These are phyloP conservation scores for Crithidia mellificae DNA, from an alignment of 208 protist species.

Conservation along the genomic window DNA sequence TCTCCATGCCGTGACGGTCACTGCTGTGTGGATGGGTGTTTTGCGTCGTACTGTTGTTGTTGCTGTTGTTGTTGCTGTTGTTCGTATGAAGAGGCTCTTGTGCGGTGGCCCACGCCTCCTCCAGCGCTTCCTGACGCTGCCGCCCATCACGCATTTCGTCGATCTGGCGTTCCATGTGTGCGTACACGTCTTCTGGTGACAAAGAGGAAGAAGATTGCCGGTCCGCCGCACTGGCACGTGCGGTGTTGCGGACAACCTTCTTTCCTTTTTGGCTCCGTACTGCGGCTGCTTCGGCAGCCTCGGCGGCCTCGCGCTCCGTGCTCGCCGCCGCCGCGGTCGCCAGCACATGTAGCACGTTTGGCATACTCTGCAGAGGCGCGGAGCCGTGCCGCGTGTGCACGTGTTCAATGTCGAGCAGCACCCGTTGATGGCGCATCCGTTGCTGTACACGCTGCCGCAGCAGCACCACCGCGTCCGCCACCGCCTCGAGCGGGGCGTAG, in stretches of 20 bases:
- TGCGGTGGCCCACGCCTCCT: not conserved
- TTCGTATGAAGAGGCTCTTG: not conserved
- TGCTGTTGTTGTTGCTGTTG: not conserved
- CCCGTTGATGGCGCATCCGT: conserved; percentile 30
- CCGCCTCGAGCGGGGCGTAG: conserved; percentile 38
- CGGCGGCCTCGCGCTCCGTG: not conserved
- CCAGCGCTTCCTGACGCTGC: not conserved
- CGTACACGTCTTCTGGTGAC: conserved; percentile 25
- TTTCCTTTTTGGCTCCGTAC: not conserved
- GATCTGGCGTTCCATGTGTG: conserved; percentile 27
- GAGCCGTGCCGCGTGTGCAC: conserved; percentile 26
- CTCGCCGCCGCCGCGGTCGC: conserved; percentile 19
- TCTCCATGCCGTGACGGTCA: not conserved
- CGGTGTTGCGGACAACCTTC: not conserved
- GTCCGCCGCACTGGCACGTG: no score
- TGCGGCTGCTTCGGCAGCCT: not conserved
- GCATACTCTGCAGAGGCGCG: conserved; percentile 30
- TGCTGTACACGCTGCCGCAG: conserved; percentile 53
- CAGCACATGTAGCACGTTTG: conserved; percentile 26
- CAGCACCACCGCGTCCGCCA: conserved; percentile 51
- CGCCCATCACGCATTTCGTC: conserved; percentile 4
- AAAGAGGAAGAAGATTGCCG: not conserved
- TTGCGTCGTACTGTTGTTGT: not conserved
- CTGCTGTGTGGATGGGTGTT: no score
- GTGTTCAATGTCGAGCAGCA: conserved; percentile 29